These are phyloP conservation scores for Scheffersomyces titani DNA, from an alignment of 1,139 yeast species.

Conservation along the genomic window DNA sequence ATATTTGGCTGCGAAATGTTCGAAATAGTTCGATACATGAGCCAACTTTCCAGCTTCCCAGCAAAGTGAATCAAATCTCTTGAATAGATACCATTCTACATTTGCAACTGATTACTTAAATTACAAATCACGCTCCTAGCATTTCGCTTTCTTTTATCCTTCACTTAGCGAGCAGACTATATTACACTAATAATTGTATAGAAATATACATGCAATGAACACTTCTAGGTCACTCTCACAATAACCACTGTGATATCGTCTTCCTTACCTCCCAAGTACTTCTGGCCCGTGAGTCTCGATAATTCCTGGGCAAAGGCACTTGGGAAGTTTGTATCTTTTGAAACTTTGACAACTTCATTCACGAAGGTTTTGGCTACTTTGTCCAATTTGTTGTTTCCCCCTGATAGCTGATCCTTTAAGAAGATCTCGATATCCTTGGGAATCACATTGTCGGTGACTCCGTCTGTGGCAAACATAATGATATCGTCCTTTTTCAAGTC, in stretches of 20 bases:
- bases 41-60: too few species aligned
- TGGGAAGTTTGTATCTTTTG: constrained; percentile 72
- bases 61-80: too few species aligned
- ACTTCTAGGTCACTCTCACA: constrained; percentile 46
- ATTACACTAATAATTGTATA: background rate
- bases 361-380: constrained; percentile 61
- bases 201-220: background rate
- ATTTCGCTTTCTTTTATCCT: background rate
- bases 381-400: constrained; percentile 8
- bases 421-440: constrained; percentile 70
- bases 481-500: constrained; percentile 68
- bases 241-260: constrained; percentile 89
- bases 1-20: too few species aligned
- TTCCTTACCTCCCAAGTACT: constrained; percentile 87
- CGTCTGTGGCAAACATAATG: constrained; percentile 88
- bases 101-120: too few species aligned
- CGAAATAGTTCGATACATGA: too few species aligned
- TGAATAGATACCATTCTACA: too few species aligned
- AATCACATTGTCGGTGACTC: constrained; percentile 84
- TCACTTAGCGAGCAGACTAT: background rate
- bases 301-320: constrained; percentile 88
- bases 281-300: constrained; percentile 65
- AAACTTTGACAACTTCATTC: constrained; percentile 63
- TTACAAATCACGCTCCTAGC: too few species aligned
- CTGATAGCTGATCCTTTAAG: constrained; percentile 45